Evolutionary conservation across 176 grass and related monocot species (phyloP).

Genomic region (Aegilops tauschii): DNA sequence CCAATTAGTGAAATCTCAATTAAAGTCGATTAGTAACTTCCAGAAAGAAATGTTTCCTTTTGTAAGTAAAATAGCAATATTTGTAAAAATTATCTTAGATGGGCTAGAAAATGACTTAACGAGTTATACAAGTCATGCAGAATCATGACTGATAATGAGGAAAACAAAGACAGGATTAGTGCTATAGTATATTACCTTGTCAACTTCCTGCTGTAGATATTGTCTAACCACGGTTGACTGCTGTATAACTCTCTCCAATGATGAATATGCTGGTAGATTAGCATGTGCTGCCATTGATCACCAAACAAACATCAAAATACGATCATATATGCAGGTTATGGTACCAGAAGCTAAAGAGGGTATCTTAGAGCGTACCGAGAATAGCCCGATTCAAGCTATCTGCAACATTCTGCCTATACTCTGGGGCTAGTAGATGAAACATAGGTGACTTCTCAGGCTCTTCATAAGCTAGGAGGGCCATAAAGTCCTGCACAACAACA

Average conservation of each 20-base stretch:
- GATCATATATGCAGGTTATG: background rate
- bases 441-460: conserved; percentile 98
- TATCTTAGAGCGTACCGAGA: conserved; percentile 55
- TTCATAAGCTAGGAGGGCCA: conserved; percentile 85
- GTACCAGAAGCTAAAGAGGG: conserved; percentile 14
- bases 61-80: background rate
- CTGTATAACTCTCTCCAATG: conserved; percentile 88
- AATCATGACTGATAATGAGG: background rate
- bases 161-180: background rate
- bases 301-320: conserved; percentile 21
- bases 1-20: background rate
- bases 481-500: conserved; percentile 63
- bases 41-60: background rate
- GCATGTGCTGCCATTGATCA: conserved; percentile 59
- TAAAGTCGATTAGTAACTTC: background rate
- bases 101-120: background rate
- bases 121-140: too few relatives aligned
- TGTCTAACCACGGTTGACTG: conserved; percentile 75
- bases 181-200: conserved; percentile 56
- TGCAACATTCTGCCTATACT: conserved; percentile 81
- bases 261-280: conserved; percentile 84
- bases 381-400: conserved; percentile 91
- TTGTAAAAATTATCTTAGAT: background rate
- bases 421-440: conserved; percentile 89
- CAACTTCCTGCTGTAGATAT: conserved; percentile 77